Conservation (phyloP, 495 filamentous ascomycete species). For the Lasiosphaeriaceae sp. region DNA sequence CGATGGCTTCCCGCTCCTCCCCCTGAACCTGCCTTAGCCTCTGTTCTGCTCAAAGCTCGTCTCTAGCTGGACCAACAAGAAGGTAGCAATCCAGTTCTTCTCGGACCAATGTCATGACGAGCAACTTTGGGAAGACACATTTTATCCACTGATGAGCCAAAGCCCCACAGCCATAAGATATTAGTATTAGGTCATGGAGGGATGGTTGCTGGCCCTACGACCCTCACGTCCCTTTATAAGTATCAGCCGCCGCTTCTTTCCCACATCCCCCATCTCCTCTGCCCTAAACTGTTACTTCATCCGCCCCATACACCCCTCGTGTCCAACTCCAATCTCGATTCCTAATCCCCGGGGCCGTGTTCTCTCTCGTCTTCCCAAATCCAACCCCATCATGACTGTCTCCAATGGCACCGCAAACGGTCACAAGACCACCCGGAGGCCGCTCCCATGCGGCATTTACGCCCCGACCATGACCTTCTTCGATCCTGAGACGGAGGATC, state of each 20-base stretch:
- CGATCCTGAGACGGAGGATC: constrained; percentile 72
- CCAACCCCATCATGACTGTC: constrained; percentile 30
- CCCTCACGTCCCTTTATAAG: constrained; percentile 26
- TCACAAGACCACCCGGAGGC: constrained; percentile 45
- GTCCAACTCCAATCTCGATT: not conserved
- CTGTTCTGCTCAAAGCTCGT: not conserved
- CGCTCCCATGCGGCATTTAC: constrained; percentile 81
- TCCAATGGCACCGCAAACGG: constrained; percentile 33
- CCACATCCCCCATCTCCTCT: constrained; percentile 12
- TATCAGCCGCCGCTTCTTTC: constrained; percentile 19
- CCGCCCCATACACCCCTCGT: not conserved
- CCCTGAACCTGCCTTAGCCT: not conserved
- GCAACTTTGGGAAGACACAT: constrained; percentile 8
- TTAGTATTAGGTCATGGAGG: constrained; percentile 37
- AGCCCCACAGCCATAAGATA: constrained; percentile 17
- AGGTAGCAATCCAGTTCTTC: not conserved
- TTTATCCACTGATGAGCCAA: constrained; percentile 4
- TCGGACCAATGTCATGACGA: constrained; percentile 40
- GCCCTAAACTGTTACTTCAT: constrained; percentile 5
- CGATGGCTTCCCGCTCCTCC: constrained; percentile 6
- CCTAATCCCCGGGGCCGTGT: not conserved
- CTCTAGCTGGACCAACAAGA: not conserved
- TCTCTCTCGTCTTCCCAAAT: not conserved
- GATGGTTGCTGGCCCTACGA: constrained; percentile 7
- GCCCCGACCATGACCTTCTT: constrained; percentile 92